Percentiles rank a stretch among this genome's conserved stretches.
These are phyloP conservation scores for Rutstroemia sydowiana DNA, from an alignment of 2,329 filamentous ascomycete genomes.

Conservation along the genomic window DNA sequence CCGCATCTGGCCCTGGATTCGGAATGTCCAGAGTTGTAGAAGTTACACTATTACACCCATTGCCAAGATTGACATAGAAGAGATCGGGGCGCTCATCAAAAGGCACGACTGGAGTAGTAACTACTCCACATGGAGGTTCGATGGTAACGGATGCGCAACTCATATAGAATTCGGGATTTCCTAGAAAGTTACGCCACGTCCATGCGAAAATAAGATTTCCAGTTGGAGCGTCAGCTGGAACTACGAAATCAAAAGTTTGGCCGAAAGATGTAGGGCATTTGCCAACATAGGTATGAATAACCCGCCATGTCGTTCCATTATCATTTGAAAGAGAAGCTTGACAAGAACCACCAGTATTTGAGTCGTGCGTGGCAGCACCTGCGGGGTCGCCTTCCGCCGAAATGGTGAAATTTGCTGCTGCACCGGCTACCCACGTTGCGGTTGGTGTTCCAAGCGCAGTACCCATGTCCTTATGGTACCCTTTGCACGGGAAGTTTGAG, in stretches of 20 bases:
- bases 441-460: slow-evolving; percentile 5
- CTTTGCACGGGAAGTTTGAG: slow-evolving; percentile 19
- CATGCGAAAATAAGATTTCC: slow-evolving; percentile 30
- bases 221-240: slow-evolving; percentile 8
- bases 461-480: slow-evolving; percentile 29
- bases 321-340: slow-evolving; percentile 54
- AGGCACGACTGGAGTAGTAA: slow-evolving; percentile 17
- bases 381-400: too few species aligned
- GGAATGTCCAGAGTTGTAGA: slow-evolving; percentile 46
- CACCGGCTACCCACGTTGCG: slow-evolving; percentile 43
- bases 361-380: slow-evolving; percentile 40
- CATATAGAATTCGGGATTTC: slow-evolving; percentile 62
- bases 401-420: slow-evolving; percentile 43
- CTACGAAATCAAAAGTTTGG: neutral
- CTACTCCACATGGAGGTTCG: slow-evolving; percentile 4
- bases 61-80: slow-evolving; percentile 50
- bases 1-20: slow-evolving; percentile 41
- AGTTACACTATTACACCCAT: slow-evolving; percentile 43
- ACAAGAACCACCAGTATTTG: slow-evolving; percentile 55
- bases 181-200: slow-evolving; percentile 53
- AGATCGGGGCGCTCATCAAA: slow-evolving; percentile 46
- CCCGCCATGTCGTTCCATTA: slow-evolving; percentile 47
- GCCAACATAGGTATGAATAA: slow-evolving; percentile 44
- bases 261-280: neutral
- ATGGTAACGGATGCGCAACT: slow-evolving; percentile 55